A percentile compares a stretch with the other conserved stretches of the same genome.
Conservation (phyloP, 441 rosid species). For the Bruguiera hainesii region DNA sequence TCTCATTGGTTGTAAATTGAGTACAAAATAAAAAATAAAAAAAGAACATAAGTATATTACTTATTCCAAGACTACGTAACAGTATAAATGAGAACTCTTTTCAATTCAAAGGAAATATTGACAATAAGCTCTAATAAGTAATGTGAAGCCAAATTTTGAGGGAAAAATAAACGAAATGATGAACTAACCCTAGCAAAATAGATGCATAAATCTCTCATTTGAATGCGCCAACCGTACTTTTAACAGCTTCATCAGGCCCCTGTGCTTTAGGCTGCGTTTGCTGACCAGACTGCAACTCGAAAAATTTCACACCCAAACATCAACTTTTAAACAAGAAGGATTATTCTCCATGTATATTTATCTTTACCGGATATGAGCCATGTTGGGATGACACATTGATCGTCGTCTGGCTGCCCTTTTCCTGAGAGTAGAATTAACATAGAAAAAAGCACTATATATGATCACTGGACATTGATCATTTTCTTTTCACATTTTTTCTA, state of each 20-base stretch:
- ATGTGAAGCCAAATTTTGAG: no score
- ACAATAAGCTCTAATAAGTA: no score
- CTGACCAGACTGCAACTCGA: slow-evolving; percentile 36
- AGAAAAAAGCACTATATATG: neutral
- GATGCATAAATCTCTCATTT: slow-evolving; percentile 5
- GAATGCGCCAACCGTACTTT: slow-evolving; percentile 25
- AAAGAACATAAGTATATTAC: no score
- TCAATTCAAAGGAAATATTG: no score
- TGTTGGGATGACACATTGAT: slow-evolving; percentile 56
- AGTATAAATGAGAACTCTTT: no score
- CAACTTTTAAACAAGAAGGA: neutral
- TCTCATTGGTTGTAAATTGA: no score
- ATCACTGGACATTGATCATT: neutral
- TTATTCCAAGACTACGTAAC: no score
- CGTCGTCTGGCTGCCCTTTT: slow-evolving; percentile 49
- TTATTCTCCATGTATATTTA: no score
- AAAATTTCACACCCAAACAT: neutral
- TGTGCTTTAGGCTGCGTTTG: slow-evolving; percentile 35
- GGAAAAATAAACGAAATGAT: neutral
- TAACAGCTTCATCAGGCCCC: slow-evolving; percentile 28
- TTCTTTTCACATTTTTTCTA: no score
- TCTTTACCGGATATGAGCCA: slow-evolving; percentile 24
- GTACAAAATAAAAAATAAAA: no score
- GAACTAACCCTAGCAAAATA: neutral
- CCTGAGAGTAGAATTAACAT: slow-evolving; percentile 30